phyloP scores from a whole-genome alignment of 2,329 filamentous ascomycete species.

The Boeremia lycopersici region DNA sequence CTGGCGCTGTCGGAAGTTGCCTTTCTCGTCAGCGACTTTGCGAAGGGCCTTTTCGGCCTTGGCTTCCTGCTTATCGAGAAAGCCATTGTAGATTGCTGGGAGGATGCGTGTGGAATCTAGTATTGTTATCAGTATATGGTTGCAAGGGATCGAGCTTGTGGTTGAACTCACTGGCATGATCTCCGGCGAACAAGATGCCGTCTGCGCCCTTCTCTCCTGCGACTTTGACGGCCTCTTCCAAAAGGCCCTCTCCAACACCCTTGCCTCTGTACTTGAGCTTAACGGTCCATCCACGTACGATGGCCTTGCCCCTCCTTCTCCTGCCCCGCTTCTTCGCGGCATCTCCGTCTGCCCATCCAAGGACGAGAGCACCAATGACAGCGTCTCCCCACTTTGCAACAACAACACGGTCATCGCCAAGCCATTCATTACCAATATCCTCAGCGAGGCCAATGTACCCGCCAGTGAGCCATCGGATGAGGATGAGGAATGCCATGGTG shows the following conservation, averaged over 20 bases:
- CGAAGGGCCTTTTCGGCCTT: slow-evolving; percentile 44
- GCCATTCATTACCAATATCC: slow-evolving; percentile 66
- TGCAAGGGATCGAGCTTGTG: neutral
- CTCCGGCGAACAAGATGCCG: slow-evolving; percentile 73
- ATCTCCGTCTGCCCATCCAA: slow-evolving; percentile 65
- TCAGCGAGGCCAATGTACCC: slow-evolving; percentile 70
- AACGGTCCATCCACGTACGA: slow-evolving; percentile 85
- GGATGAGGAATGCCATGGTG: slow-evolving; percentile 67
- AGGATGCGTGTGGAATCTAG: slow-evolving; percentile 44
- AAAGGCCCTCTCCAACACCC: slow-evolving; percentile 73
- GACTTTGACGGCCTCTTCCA: slow-evolving; percentile 73
- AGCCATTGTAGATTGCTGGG: slow-evolving; percentile 44
- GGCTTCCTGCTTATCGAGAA: slow-evolving; percentile 41
- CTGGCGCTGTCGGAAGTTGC: slow-evolving; percentile 47
- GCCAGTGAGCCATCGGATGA: slow-evolving; percentile 64
- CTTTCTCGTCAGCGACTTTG: slow-evolving; percentile 48
- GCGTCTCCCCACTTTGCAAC: slow-evolving; percentile 71
- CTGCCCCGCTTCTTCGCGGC: slow-evolving; percentile 52
- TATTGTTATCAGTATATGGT: slow-evolving; percentile 18
- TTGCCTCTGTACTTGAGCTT: slow-evolving; percentile 69
- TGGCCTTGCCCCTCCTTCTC: slow-evolving; percentile 66
- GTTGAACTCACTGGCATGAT: slow-evolving; percentile 73
- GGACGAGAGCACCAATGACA: slow-evolving; percentile 72
- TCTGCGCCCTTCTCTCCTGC: slow-evolving; percentile 72
- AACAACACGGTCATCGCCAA: slow-evolving; percentile 58